These are phyloP conservation scores for Cercospora brassicicola DNA, from an alignment of 2,329 filamentous ascomycete genomes.

Conservation along the genomic window DNA sequence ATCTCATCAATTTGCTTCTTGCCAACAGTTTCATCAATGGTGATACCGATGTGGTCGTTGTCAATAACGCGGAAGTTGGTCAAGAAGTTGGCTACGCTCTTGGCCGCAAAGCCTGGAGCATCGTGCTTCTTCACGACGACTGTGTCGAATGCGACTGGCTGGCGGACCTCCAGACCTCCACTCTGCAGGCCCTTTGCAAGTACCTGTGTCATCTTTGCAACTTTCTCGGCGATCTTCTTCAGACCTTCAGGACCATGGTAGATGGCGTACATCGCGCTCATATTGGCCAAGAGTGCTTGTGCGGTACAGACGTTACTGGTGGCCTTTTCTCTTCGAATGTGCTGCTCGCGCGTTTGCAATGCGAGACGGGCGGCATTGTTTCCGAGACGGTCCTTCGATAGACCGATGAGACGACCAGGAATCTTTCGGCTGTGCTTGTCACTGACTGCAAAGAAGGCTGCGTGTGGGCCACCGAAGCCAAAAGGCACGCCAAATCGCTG, in stretches of 20 bases:
- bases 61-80: constrained; percentile 66
- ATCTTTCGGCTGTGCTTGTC: constrained; percentile 95
- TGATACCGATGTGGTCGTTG: constrained; percentile 66
- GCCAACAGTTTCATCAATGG: constrained; percentile 72
- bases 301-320: constrained; percentile 98
- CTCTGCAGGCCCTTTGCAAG: constrained; percentile 54
- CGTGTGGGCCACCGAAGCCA: constrained; percentile 91
- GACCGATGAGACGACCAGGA: constrained; percentile 82
- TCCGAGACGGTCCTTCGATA: constrained; percentile 87
- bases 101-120: constrained; percentile 52
- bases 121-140: constrained; percentile 61
- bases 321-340: constrained; percentile 93
- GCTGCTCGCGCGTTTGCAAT: constrained; percentile 90
- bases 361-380: constrained; percentile 78
- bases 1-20: constrained; percentile 59
- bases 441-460: constrained; percentile 89
- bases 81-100: constrained; percentile 52
- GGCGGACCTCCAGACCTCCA: constrained; percentile 53
- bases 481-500: constrained; percentile 91
- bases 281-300: constrained; percentile 89
- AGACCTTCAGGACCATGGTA: constrained; percentile 88
- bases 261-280: constrained; percentile 90
- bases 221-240: constrained; percentile 76
- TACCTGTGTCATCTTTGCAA: constrained; percentile 69
- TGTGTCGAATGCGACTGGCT: constrained; percentile 68